These are phyloP conservation scores for Sporisorium scitamineum DNA, from an alignment of 1,284 basidiomycete genomes.

Conservation along the genomic window DNA sequence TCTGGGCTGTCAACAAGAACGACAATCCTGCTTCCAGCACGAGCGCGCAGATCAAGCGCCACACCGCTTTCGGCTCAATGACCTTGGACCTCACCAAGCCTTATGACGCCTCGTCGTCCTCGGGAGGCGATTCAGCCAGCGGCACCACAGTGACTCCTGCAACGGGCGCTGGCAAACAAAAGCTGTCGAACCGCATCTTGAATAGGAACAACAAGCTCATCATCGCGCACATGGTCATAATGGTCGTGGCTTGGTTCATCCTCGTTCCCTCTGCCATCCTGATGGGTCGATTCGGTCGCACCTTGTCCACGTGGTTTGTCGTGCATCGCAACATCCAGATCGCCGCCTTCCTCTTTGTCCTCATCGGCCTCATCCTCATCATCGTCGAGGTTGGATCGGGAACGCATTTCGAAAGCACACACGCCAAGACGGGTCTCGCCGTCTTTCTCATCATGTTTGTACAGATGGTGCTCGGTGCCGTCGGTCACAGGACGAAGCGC, in stretches of 20 bases:
- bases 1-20: slow-evolving; percentile 55
- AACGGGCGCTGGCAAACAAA: not conserved
- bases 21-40: slow-evolving; percentile 31
- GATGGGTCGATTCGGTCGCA: slow-evolving; percentile 75
- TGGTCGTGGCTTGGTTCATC: slow-evolving; percentile 74
- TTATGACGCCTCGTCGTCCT: slow-evolving; percentile 23
- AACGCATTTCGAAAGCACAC: slow-evolving; percentile 34
- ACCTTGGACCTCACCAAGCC: slow-evolving; percentile 58
- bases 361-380: slow-evolving; percentile 75
- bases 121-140: slow-evolving; percentile 4
- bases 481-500: slow-evolving; percentile 72
- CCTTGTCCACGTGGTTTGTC: slow-evolving; percentile 75
- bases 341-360: slow-evolving; percentile 71
- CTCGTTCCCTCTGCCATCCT: slow-evolving; percentile 76
- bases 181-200: slow-evolving; percentile 17
- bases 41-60: slow-evolving; percentile 32
- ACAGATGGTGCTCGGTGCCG: slow-evolving; percentile 75
- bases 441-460: slow-evolving; percentile 76
- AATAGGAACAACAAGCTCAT: slow-evolving; percentile 43
- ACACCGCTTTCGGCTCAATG: slow-evolving; percentile 43
- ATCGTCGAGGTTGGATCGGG: slow-evolving; percentile 62
- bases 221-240: slow-evolving; percentile 59
- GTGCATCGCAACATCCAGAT: slow-evolving; percentile 74
- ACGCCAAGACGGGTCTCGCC: slow-evolving; percentile 74
- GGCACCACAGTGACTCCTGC: slow-evolving; percentile 16